Conservation (phyloP, 768 basidiomycete species). For the Hypholoma fasciculare region DNA sequence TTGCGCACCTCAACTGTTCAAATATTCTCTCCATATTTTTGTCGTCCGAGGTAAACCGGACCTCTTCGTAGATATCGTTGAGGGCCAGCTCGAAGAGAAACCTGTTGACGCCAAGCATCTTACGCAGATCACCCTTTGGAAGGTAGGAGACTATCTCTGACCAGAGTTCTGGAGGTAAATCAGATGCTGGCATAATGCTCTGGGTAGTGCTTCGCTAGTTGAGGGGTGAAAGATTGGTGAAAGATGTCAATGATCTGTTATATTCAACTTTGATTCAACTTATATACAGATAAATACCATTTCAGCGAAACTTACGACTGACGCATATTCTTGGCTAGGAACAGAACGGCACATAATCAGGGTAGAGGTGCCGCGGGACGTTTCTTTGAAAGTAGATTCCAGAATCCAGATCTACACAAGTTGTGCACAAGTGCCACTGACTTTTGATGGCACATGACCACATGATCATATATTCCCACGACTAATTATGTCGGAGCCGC, state of each 20-base stretch:
- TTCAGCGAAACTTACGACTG: too few species aligned
- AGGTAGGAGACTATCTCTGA: constrained; percentile 25
- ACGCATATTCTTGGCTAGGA: neutral
- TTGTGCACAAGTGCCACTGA: too few species aligned
- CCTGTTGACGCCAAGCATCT: constrained; percentile 28
- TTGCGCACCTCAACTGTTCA: constrained; percentile 21
- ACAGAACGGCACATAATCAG: too few species aligned
- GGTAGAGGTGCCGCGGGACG: too few species aligned
- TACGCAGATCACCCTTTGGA: constrained; percentile 19
- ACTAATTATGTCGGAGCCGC: neutral
- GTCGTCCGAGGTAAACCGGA: constrained; percentile 26
- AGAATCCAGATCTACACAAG: too few species aligned
- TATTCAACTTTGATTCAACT: neutral
- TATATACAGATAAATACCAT: neutral
- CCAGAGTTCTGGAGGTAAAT: constrained; percentile 27
- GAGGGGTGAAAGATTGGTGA: neutral
- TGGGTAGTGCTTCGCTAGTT: neutral
- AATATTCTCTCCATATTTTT: constrained; percentile 18
- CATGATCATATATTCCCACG: neutral
- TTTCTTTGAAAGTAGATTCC: too few species aligned
- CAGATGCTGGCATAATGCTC: constrained; percentile 12
- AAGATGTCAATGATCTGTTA: too few species aligned
- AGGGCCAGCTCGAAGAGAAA: constrained; percentile 28
- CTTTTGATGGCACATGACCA: neutral
- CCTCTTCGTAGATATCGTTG: constrained; percentile 28